Percentiles rank a stretch among this genome's conserved stretches.
Conservation (phyloP, 1,284 basidiomycete species). For the Violaceomyces palustris region DNA sequence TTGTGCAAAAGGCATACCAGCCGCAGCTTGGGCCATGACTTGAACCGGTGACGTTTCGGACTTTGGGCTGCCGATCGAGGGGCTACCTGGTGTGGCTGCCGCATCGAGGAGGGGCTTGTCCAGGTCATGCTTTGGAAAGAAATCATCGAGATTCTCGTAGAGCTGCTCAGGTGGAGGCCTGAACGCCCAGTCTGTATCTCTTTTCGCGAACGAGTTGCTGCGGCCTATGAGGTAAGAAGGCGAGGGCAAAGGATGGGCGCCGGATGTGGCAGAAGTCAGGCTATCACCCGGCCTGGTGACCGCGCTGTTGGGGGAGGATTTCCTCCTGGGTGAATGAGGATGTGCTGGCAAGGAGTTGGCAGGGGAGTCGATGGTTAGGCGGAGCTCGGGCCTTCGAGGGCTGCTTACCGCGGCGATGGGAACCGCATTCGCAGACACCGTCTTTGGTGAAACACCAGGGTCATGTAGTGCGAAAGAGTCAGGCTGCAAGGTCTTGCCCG, state of each 20-base stretch:
- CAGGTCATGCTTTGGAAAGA: slow-evolving; percentile 93
- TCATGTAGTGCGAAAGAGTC: slow-evolving; percentile 1
- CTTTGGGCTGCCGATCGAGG: slow-evolving; percentile 53
- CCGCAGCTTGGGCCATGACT: not conserved
- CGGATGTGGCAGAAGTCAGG: not conserved
- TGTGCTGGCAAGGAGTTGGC: too few species aligned
- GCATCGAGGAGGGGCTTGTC: slow-evolving; percentile 90
- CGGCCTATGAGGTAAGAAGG: slow-evolving; percentile 10
- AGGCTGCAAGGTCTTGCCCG: too few species aligned
- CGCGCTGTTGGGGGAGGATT: too few species aligned
- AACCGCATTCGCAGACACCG: not conserved
- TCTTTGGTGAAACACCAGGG: slow-evolving; percentile 2
- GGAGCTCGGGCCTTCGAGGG: slow-evolving; percentile 37
- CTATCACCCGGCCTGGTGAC: too few species aligned
- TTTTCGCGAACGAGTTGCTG: slow-evolving; percentile 39
- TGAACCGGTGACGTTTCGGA: slow-evolving; percentile 6
- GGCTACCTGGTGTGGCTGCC: slow-evolving; percentile 65
- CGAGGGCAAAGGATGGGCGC: not conserved
- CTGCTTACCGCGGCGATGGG: slow-evolving; percentile 1
- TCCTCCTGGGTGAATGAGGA: too few species aligned
- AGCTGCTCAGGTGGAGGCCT: slow-evolving; percentile 90
- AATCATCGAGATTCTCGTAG: slow-evolving; percentile 85
- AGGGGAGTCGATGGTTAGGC: slow-evolving; percentile 33
- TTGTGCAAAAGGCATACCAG: slow-evolving; percentile 3
- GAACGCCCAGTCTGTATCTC: slow-evolving; percentile 57